phyloP scores from a whole-genome alignment of 371 early-diverging fungal species.

The Circinella umbellata region DNA sequence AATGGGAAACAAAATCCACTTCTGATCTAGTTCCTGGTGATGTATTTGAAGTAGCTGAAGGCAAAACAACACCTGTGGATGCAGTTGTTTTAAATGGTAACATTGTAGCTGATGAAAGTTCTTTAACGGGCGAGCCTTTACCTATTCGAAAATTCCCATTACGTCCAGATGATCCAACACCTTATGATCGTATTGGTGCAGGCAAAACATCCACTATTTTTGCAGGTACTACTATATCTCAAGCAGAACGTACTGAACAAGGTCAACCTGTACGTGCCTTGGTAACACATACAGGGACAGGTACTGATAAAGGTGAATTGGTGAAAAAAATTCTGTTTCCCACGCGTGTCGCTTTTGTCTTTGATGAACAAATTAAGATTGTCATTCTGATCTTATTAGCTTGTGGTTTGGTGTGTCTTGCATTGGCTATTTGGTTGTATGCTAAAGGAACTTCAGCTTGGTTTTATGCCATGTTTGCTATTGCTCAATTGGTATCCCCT shows the following conservation, averaged over 20 bases:
- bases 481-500: slow-evolving; percentile 77
- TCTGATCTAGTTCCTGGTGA: slow-evolving; percentile 76
- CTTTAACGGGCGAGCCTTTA: slow-evolving; percentile 69
- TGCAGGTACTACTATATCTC: slow-evolving; percentile 58
- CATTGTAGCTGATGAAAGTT: slow-evolving; percentile 74
- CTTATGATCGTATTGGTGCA: slow-evolving; percentile 41
- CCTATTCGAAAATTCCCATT: slow-evolving; percentile 68
- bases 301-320: slow-evolving; percentile 76
- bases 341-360: slow-evolving; percentile 64
- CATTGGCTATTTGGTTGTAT: slow-evolving; percentile 57
- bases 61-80: slow-evolving; percentile 68
- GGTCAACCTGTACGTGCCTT: slow-evolving; percentile 54
- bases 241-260: slow-evolving; percentile 37
- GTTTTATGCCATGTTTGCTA: slow-evolving; percentile 73
- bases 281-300: slow-evolving; percentile 73
- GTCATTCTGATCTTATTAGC: slow-evolving; percentile 61
- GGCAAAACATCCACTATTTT: slow-evolving; percentile 62
- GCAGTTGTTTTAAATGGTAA: slow-evolving; percentile 72
- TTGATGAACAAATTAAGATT: slow-evolving; percentile 71
- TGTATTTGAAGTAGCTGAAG: slow-evolving; percentile 61
- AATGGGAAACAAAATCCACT: slow-evolving; percentile 58
- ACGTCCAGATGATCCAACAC: slow-evolving; percentile 32
- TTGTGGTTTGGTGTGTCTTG: slow-evolving; percentile 60
- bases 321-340: slow-evolving; percentile 79
- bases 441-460: slow-evolving; percentile 52